These are phyloP conservation scores for Xylaria hypoxylon DNA, from an alignment of 2,329 filamentous ascomycete species.

Conservation along the genomic window DNA sequence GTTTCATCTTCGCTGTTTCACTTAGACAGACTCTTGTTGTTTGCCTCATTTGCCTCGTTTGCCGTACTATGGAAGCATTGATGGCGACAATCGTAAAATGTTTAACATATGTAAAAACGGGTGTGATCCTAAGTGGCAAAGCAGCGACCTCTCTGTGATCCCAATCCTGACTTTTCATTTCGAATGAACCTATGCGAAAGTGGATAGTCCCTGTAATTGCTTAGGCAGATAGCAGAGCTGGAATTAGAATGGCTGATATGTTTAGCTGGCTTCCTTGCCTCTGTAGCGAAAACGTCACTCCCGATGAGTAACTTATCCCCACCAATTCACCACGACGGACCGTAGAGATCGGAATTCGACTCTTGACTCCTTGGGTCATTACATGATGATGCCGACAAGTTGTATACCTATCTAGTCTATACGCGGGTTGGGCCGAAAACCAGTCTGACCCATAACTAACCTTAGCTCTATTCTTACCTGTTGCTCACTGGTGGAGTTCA, in stretches of 20 bases:
- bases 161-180: background rate
- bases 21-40: too few species aligned
- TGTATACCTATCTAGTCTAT: background rate
- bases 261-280: background rate
- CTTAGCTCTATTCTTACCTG: too few species aligned
- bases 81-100: too few species aligned
- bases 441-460: background rate
- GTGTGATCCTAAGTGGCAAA: too few species aligned
- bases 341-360: background rate
- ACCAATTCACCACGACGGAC: background rate
- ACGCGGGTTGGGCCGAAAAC: background rate
- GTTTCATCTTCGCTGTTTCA: too few species aligned
- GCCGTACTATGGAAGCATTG: too few species aligned
- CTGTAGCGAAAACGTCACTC: background rate
- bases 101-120: too few species aligned
- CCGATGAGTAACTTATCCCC: background rate
- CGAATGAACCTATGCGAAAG: background rate
- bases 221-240: background rate
- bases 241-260: background rate
- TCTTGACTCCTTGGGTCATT: too few species aligned
- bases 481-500: constrained; percentile 10
- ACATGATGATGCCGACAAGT: background rate
- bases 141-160: background rate
- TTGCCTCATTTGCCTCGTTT: too few species aligned
- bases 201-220: background rate